phyloP scores from a whole-genome alignment of 1,139 yeast species.

The Yamadazyma kanchanaburiensis region DNA sequence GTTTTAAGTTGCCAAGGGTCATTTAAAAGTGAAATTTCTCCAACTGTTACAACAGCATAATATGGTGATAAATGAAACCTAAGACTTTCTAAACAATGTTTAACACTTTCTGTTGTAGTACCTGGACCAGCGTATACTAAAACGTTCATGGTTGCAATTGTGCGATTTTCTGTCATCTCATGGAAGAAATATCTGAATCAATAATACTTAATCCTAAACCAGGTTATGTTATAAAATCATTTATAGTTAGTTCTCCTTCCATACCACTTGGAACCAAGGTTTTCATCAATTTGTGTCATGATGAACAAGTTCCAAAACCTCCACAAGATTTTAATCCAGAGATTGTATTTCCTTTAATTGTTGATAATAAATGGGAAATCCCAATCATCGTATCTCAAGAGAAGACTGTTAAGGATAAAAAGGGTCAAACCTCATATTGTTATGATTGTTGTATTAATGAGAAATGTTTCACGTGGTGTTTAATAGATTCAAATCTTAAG shows the following conservation, averaged over 20 bases:
- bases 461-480: conserved; percentile 59
- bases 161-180: too few species aligned
- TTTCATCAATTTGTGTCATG: conserved; percentile 76
- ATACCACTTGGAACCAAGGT: conserved; percentile 51
- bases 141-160: conserved; percentile 56
- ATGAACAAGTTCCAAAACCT: conserved; percentile 56
- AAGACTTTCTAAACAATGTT: conserved; percentile 75
- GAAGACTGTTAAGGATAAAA: conserved; percentile 60
- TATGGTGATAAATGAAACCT: conserved; percentile 76
- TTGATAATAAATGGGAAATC: conserved; percentile 78
- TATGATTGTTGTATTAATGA: conserved; percentile 75
- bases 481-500: conserved; percentile 47
- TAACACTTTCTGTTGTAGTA: conserved; percentile 81
- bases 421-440: conserved; percentile 61
- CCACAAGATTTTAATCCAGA: conserved; percentile 50
- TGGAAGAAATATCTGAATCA: conserved; percentile 18
- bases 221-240: conserved; percentile 65
- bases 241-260: conserved; percentile 29
- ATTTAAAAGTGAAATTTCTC: conserved; percentile 54
- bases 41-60: conserved; percentile 79
- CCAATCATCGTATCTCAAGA: conserved; percentile 69
- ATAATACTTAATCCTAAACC: conserved; percentile 44
- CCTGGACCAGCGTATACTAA: conserved; percentile 84
- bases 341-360: conserved; percentile 60
- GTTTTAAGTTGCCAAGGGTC: conserved; percentile 93